Conservation (phyloP, 2,329 filamentous ascomycete genomes). For the Clathrospora elynae region DNA sequence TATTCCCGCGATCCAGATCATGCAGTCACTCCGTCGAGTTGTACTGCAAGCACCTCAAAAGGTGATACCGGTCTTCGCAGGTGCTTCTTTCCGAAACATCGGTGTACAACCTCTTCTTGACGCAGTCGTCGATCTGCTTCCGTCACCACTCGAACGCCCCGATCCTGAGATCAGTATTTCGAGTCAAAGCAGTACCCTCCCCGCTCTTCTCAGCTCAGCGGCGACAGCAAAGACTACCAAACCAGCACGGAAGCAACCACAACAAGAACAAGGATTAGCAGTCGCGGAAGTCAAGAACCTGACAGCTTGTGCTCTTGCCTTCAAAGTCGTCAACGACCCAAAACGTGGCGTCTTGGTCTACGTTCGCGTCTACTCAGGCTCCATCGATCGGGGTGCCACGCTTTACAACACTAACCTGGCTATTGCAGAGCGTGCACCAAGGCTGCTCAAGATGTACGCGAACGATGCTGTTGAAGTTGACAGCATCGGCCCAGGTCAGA, state of each 20-base stretch:
- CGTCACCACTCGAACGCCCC: conserved; percentile 78
- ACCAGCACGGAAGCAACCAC: conserved; percentile 20
- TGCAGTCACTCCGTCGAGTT: conserved; percentile 73
- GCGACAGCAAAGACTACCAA: conserved; percentile 22
- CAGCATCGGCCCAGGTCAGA: conserved; percentile 82
- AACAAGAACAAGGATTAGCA: conserved; percentile 11
- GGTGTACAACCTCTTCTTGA: conserved; percentile 92
- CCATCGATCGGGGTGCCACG: conserved; percentile 71
- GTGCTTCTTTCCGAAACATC: conserved; percentile 91
- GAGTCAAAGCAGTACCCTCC: conserved; percentile 59
- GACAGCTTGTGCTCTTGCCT: conserved; percentile 71
- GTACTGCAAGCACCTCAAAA: conserved; percentile 70
- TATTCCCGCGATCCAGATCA: conserved; percentile 69
- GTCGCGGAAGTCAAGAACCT: conserved; percentile 63
- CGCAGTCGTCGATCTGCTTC: conserved; percentile 84
- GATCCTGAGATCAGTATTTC: conserved; percentile 77
- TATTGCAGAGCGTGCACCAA: conserved; percentile 77
- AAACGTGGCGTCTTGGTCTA: conserved; percentile 88
- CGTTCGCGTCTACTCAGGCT: conserved; percentile 87
- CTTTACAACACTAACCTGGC: conserved; percentile 88
- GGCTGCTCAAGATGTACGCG: conserved; percentile 87
- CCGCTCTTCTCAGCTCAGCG: conserved; percentile 50
- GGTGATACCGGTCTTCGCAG: conserved; percentile 87
- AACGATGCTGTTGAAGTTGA: conserved; percentile 84
- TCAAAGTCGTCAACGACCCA: conserved; percentile 92